phyloP scores from a whole-genome alignment of 176 grass and related monocot genomes.

The Phoenix dactylifera region DNA sequence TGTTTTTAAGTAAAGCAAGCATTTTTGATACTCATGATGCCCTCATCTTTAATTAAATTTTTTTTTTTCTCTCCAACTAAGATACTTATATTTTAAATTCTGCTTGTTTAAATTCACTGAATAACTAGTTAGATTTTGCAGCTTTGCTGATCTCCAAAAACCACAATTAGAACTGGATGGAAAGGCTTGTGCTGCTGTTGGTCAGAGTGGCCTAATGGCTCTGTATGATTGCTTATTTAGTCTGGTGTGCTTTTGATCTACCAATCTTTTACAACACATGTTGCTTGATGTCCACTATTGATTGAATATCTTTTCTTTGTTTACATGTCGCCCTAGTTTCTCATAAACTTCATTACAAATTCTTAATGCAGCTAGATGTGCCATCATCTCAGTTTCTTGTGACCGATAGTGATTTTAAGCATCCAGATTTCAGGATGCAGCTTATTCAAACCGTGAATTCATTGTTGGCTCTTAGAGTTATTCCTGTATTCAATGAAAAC shows the following conservation, averaged over 20 bases:
- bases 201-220: conserved; percentile 96
- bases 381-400: conserved; percentile 89
- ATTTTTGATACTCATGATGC: too few species aligned
- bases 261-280: background rate
- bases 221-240: conserved; percentile 85
- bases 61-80: too few species aligned
- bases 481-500: conserved; percentile 98
- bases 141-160: conserved; percentile 94
- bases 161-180: conserved; percentile 85
- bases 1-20: background rate
- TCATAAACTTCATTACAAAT: background rate
- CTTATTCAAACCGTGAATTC: conserved; percentile 66
- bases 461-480: conserved; percentile 61
- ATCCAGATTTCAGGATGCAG: conserved; percentile 63
- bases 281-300: too few species aligned
- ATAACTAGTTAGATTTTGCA: conserved; percentile 11
- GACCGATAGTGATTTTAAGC: conserved; percentile 81
- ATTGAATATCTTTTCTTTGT: too few species aligned
- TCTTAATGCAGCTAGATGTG: conserved; percentile 71
- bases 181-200: conserved; percentile 86
- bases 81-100: too few species aligned
- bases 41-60: too few species aligned
- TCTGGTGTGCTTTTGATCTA: conserved; percentile 44
- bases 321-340: too few species aligned
- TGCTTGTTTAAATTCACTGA: background rate